Evolutionary conservation across 2,329 filamentous ascomycete genomes (phyloP).

Genomic region (Diaporthe citri): DNA sequence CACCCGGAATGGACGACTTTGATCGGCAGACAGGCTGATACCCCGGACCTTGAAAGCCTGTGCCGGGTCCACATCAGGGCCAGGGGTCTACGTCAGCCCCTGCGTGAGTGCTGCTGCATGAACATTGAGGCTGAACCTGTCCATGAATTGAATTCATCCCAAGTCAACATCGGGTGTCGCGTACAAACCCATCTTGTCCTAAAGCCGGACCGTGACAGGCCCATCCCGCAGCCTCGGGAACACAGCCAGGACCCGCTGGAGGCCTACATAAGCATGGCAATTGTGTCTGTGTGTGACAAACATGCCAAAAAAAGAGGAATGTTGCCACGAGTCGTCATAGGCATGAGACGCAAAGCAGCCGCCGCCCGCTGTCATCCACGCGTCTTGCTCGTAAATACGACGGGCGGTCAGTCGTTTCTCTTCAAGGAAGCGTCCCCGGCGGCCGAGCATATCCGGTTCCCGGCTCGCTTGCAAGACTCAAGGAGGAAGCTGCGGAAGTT

Average conservation of each 20-base stretch:
- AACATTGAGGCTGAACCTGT: slow-evolving; percentile 13
- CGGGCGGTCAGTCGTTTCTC: not conserved
- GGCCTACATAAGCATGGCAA: not conserved
- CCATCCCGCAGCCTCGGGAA: slow-evolving; percentile 4
- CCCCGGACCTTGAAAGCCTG: slow-evolving; percentile 17
- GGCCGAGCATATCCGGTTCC: slow-evolving; percentile 22
- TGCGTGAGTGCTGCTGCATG: slow-evolving; percentile 12
- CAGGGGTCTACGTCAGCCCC: slow-evolving; percentile 30
- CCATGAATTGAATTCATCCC: not conserved
- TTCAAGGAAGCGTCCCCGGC: not conserved
- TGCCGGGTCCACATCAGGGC: slow-evolving; percentile 6
- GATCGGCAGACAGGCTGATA: slow-evolving; percentile 18
- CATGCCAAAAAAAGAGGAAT: slow-evolving; percentile 8
- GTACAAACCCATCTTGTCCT: slow-evolving; percentile 1
- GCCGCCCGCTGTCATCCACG: not conserved
- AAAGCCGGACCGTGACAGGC: slow-evolving; percentile 1
- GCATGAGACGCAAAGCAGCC: not conserved
- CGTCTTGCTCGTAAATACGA: slow-evolving; percentile 19
- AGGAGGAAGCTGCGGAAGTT: slow-evolving; percentile 17
- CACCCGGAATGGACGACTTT: slow-evolving; percentile 25
- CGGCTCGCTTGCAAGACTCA: not conserved
- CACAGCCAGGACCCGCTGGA: slow-evolving; percentile 9
- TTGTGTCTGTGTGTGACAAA: not conserved
- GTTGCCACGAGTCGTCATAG: not conserved
- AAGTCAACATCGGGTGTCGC: not conserved